Base-by-base conservation (phyloP, 1,139 yeast genomes). In the Candida tropicalis region DNA sequence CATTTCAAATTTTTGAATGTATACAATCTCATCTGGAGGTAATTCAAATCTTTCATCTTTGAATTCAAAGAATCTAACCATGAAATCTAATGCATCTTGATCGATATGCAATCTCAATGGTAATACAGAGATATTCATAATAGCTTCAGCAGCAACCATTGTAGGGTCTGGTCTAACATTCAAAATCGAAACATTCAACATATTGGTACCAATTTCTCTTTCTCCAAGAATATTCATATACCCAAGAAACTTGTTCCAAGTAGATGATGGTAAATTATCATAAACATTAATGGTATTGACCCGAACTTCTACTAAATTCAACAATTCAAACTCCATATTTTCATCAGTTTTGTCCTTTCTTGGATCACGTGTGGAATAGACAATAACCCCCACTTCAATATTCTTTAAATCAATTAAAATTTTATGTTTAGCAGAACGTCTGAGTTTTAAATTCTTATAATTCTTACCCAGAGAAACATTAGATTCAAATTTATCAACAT, bases 71-170 rank as follows among this genome's bases (percentile, higher is more conserved):
- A 89, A 93, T 37, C 97, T 69, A 0, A 81, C 77, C 36, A 90
- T 53, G 55, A 93, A 91, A 44, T 90, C 97, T 20, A 90, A 70
- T 0, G 97, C 87, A 56, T 93, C 98, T 62, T 93, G 99, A 62
- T 95, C 99, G 33, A 93, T 82, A 58, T 89, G 90, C 16, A 95
- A 62, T 42, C 97, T 68, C 33, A 93, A 57, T 0, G 99, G 99
- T 27, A 87, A 67, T 0, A 88, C 63, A 3, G 74, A 65, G 0
- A 84, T 69, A 31, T 73, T 67, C 42, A 88, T 56, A 2, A 81
- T 68, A 13, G 85, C 65, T 56, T 95, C 99, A 0, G 87, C 76
- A 2, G 90, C 84, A 10, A 85, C 83, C 35, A 89, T 57, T 11
- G 68, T 62, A 0, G 82, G 72, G 15, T 81, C 76, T 0, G 97